phyloP scores from a whole-genome alignment of 1,139 yeast genomes.

The Zygotorulaspora mrakii region DNA sequence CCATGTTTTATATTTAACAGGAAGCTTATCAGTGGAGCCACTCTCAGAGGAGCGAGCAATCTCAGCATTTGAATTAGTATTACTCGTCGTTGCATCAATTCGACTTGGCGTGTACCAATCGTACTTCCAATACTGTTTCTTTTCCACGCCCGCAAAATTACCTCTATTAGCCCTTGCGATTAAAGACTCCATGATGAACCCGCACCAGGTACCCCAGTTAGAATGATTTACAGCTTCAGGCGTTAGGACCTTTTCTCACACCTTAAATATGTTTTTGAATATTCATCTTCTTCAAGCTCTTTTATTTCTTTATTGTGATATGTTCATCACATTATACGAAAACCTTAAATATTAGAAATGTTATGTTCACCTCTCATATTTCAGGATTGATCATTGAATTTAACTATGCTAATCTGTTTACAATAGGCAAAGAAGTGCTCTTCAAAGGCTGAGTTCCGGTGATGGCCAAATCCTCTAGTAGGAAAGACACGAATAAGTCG shows the following conservation, averaged over 20 bases:
- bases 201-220: conserved; percentile 3
- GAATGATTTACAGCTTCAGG: too few species aligned
- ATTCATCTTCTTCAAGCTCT: too few species aligned
- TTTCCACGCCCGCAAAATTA: conserved; percentile 17
- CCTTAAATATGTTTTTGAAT: too few species aligned
- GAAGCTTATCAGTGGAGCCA: conserved; percentile 17
- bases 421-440: neutral
- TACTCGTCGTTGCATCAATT: conserved; percentile 9
- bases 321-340: too few species aligned
- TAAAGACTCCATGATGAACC: conserved; percentile 19
- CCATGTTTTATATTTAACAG: conserved; percentile 29
- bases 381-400: too few species aligned
- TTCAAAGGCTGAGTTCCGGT: neutral
- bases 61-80: conserved; percentile 10
- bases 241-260: too few species aligned
- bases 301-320: too few species aligned
- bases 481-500: conserved; percentile 5
- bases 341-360: too few species aligned
- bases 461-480: neutral
- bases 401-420: too few species aligned
- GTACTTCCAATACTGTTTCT: conserved; percentile 26
- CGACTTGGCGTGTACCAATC: conserved; percentile 29
- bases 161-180: conserved; percentile 28
- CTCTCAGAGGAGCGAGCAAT: conserved; percentile 7
- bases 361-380: too few species aligned